These are phyloP conservation scores for Amaranthus hypochondriacus DNA, from an alignment of 148 eudicot genomes.

Conservation along the genomic window DNA sequence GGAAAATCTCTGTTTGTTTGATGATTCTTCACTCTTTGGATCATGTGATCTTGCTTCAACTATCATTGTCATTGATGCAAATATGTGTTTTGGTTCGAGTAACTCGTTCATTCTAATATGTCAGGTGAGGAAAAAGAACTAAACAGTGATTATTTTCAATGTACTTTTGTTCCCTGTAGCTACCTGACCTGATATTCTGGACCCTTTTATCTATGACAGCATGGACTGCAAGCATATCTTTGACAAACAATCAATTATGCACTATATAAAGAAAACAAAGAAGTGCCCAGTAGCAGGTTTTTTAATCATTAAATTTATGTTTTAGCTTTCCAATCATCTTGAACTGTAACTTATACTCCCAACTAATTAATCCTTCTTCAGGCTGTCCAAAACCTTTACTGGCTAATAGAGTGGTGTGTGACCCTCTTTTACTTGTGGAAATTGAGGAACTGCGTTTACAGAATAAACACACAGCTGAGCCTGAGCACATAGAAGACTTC, in stretches of 20 bases:
- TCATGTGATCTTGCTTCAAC: neutral
- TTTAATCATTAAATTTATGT: neutral
- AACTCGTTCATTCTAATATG: neutral
- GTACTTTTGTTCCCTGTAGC: neutral
- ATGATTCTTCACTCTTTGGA: neutral
- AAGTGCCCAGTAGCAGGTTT: conserved; percentile 79
- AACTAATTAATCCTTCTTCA: conserved; percentile 22
- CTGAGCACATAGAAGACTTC: conserved; percentile 64
- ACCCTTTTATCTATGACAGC: conserved; percentile 29
- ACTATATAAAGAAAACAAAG: conserved; percentile 30
- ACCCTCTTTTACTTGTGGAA: conserved; percentile 58
- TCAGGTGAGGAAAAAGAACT: neutral
- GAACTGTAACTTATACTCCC: neutral
- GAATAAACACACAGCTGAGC: conserved; percentile 34
- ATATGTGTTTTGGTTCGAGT: neutral
- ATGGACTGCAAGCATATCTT: conserved; percentile 91
- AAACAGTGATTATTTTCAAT: neutral
- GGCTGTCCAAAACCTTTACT: conserved; percentile 64
- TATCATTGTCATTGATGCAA: neutral
- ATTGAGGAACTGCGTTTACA: conserved; percentile 66
- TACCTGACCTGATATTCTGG: neutral
- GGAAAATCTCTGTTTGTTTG: neutral
- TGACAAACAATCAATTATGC: conserved; percentile 57
- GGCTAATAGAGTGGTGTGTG: conserved; percentile 49
- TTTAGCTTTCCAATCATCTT: neutral